These are phyloP conservation scores for Mortierella sp. DNA, from an alignment of 371 early-diverging fungal genomes.

Conservation along the genomic window DNA sequence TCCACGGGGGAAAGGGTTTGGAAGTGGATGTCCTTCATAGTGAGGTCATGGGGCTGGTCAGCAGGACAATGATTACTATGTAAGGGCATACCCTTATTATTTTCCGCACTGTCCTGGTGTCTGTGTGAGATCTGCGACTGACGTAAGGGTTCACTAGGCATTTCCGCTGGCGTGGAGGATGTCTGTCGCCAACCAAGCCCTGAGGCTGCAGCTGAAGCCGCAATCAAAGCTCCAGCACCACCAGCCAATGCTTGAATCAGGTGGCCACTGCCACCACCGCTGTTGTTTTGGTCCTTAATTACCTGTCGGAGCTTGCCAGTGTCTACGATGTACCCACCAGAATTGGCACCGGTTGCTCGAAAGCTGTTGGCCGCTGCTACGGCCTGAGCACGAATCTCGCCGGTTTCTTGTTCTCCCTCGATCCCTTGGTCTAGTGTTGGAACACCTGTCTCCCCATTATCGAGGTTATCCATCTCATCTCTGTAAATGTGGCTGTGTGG, in stretches of 20 bases:
- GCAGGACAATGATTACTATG: slow-evolving; percentile 3
- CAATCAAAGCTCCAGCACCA: slow-evolving; percentile 47
- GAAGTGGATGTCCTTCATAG: slow-evolving; percentile 54
- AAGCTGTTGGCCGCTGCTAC: slow-evolving; percentile 45
- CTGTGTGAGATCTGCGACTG: background rate
- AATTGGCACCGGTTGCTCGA: slow-evolving; percentile 40
- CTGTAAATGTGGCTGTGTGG: background rate
- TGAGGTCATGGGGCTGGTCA: slow-evolving; percentile 44
- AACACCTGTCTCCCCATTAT: too few species aligned
- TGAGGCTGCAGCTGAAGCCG: slow-evolving; percentile 36
- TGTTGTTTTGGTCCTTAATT: slow-evolving; percentile 22
- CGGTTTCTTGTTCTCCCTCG: slow-evolving; percentile 13
- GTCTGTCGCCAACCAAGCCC: slow-evolving; percentile 43
- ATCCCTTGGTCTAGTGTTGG: background rate
- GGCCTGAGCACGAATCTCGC: slow-evolving; percentile 50
- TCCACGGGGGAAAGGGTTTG: slow-evolving; percentile 28
- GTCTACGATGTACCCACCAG: slow-evolving; percentile 41
- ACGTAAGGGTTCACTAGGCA: too few species aligned
- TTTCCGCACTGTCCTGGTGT: background rate
- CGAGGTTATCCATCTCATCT: background rate
- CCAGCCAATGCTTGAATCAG: slow-evolving; percentile 37
- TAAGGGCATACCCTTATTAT: background rate
- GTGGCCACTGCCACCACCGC: slow-evolving; percentile 14
- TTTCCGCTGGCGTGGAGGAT: slow-evolving; percentile 1
- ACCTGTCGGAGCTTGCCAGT: slow-evolving; percentile 41